Evolutionary conservation across 768 basidiomycete genomes (phyloP).

Genomic region (Chiua virens): DNA sequence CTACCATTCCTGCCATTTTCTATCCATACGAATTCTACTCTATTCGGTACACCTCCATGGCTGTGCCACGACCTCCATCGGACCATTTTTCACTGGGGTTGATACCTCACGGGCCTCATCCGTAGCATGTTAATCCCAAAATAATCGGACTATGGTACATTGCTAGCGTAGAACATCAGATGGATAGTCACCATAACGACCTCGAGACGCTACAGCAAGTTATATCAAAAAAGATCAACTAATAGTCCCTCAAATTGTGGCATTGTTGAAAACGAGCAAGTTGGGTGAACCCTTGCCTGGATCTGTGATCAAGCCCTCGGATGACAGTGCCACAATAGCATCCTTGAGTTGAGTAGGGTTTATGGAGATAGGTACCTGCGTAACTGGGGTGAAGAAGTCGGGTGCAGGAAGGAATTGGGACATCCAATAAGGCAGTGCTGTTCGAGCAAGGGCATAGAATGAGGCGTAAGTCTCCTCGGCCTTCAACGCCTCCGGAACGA

Average conservation of each 20-base stretch:
- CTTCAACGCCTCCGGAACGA: constrained; percentile 35
- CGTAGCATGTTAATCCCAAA: not conserved
- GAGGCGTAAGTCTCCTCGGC: constrained; percentile 40
- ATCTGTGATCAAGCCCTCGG: constrained; percentile 45
- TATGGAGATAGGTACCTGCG: constrained; percentile 44
- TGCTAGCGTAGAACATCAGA: constrained; percentile 5
- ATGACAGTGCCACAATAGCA: constrained; percentile 64
- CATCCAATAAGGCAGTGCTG: constrained; percentile 59
- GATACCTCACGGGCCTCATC: too few species aligned
- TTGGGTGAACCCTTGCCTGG: constrained; percentile 59
- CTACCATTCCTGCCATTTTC: too few species aligned
- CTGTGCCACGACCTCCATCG: too few species aligned
- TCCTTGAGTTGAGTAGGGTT: constrained; percentile 76
- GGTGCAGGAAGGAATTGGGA: constrained; percentile 57
- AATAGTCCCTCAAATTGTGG: constrained; percentile 37
- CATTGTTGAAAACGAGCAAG: constrained; percentile 80
- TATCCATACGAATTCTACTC: too few species aligned
- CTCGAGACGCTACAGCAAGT: constrained; percentile 2
- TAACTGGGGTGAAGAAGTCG: constrained; percentile 42
- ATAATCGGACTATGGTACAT: constrained; percentile 12
- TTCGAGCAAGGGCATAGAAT: constrained; percentile 54
- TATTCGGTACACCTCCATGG: too few species aligned
- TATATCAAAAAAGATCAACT: not conserved
- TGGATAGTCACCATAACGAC: not conserved
- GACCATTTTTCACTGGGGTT: too few species aligned